Evolutionary conservation across 2,329 filamentous ascomycete species (phyloP).

Genomic region (Hymenoscyphus linearis): DNA sequence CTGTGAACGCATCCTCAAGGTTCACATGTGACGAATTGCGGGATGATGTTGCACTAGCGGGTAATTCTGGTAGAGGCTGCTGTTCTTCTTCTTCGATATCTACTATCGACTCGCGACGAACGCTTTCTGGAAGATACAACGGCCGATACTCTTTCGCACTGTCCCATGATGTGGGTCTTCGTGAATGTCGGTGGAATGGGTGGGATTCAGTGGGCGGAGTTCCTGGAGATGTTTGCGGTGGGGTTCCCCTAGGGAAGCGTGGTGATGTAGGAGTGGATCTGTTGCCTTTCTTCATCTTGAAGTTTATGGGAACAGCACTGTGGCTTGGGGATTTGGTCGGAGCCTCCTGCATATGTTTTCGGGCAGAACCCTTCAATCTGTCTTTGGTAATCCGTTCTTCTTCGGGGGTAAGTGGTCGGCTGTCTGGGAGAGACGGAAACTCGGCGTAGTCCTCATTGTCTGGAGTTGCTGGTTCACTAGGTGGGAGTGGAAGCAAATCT

Average conservation of each 20-base stretch:
- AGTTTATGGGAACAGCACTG: conserved; percentile 51
- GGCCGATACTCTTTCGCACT: conserved; percentile 69
- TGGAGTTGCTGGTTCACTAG: conserved; percentile 51
- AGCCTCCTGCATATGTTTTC: conserved; percentile 26
- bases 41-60: conserved; percentile 45
- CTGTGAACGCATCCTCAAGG: conserved; percentile 34
- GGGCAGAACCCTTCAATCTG: conserved; percentile 17
- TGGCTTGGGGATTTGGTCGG: conserved; percentile 38
- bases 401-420: conserved; percentile 44
- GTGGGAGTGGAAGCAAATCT: conserved; percentile 59
- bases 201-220: conserved; percentile 28
- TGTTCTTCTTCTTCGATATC: conserved; percentile 29
- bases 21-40: conserved; percentile 38
- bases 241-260: conserved; percentile 36
- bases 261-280: conserved; percentile 39
- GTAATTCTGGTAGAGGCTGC: conserved; percentile 41
- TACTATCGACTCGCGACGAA: conserved; percentile 21
- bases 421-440: conserved; percentile 55
- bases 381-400: conserved; percentile 24
- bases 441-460: conserved; percentile 31
- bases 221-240: conserved; percentile 29
- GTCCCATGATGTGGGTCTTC: conserved; percentile 55
- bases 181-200: conserved; percentile 34
- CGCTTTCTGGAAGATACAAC: conserved; percentile 69
- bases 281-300: conserved; percentile 41